phyloP scores from a whole-genome alignment of 176 grass and related monocot species.

The Rhipidocladum racemiflorum region DNA sequence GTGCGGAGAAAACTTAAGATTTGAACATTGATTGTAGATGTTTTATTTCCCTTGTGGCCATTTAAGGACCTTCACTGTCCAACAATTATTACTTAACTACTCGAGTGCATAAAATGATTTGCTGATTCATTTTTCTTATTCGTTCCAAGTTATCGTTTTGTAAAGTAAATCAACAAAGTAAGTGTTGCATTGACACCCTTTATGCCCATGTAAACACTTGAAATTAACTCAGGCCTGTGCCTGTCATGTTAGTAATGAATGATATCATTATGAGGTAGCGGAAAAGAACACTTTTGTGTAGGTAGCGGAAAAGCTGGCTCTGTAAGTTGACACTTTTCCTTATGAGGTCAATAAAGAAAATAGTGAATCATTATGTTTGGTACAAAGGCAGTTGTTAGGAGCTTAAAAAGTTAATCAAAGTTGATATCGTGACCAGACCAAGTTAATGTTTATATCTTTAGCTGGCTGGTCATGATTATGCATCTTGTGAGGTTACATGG shows the following conservation, averaged over 20 bases:
- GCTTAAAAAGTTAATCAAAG: not conserved
- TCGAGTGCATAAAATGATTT: not conserved
- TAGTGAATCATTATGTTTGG: not conserved
- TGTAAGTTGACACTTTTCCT: not conserved
- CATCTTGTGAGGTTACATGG: not conserved
- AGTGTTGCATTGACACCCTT: not conserved
- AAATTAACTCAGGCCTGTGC: not conserved
- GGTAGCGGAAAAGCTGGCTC: not conserved
- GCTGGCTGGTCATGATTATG: not conserved
- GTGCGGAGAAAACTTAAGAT: not conserved
- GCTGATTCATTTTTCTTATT: not conserved
- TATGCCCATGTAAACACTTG: not conserved
- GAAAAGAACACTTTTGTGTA: not conserved
- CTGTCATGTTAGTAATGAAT: not conserved
- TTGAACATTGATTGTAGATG: not conserved
- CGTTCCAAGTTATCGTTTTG: not conserved
- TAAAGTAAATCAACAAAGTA: not conserved
- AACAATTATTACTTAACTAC: not conserved
- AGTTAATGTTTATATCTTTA: not conserved
- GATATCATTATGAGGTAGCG: not conserved
- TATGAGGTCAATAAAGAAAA: not conserved
- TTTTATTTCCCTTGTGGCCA: not conserved
- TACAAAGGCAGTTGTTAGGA: not conserved
- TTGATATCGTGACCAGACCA: not conserved
- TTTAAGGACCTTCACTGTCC: not conserved